These are phyloP conservation scores for Tremella fuciformis DNA, from an alignment of 768 basidiomycete genomes.

Conservation along the genomic window DNA sequence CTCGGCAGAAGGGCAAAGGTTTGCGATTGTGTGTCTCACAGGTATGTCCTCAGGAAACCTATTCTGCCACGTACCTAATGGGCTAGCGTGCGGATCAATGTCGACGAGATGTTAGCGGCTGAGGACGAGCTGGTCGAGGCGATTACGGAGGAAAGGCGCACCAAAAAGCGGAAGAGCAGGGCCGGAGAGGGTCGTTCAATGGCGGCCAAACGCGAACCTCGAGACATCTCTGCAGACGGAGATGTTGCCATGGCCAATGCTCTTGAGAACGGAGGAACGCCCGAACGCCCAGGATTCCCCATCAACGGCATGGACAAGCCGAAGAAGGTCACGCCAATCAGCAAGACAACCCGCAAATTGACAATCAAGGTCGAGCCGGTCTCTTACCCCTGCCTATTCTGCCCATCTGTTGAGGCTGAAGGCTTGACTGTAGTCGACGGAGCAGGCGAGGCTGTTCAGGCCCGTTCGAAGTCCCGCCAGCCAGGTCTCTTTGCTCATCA, in stretches of 20 bases:
- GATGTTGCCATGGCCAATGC: conserved; percentile 6
- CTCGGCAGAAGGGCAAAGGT: conserved; percentile 69
- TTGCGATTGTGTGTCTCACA: conserved; percentile 53
- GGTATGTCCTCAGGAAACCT: no score
- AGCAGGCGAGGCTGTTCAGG: conserved; percentile 55
- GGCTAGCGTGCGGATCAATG: conserved; percentile 82
- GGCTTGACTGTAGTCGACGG: conserved; percentile 36
- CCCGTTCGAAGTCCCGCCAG: conserved; percentile 57
- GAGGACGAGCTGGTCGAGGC: conserved; percentile 35
- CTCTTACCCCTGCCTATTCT: conserved; percentile 46
- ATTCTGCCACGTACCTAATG: conserved; percentile 58
- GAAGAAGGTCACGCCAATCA: neutral
- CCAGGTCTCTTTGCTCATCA: conserved; percentile 71
- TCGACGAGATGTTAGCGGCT: conserved; percentile 69
- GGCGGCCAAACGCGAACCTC: neutral
- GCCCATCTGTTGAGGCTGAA: conserved; percentile 27
- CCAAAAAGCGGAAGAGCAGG: conserved; percentile 20
- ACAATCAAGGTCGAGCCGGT: conserved; percentile 5
- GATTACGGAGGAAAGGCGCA: conserved; percentile 32
- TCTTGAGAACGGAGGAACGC: neutral
- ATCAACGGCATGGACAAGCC: conserved; percentile 19
- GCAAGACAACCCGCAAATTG: neutral
- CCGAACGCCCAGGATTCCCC: neutral
- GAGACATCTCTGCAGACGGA: neutral
- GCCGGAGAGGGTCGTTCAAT: conserved; percentile 1